Base-by-base conservation (phyloP, 306 rosid genomes). In the Vachellia pachyceras region DNA sequence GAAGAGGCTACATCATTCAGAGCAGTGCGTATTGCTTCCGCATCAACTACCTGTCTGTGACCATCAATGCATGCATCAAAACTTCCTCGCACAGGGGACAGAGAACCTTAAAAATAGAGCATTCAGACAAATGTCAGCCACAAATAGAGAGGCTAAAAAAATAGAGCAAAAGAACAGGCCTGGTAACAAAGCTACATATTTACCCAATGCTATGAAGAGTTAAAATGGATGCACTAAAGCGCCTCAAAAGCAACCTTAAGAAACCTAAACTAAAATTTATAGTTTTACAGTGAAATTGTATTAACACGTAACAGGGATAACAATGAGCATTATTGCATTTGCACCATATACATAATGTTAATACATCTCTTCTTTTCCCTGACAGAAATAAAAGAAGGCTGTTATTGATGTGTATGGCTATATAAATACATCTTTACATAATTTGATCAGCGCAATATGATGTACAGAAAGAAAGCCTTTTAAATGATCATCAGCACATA, bases 1-100 rank as follows among this genome's bases (percentile, higher is more conserved):
- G 98, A 90, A 67, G 98, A 90, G 65, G 98, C 93, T 77, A 83
- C 96, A 41, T 93, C 98, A 80, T 50, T 84, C 88, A 93, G 84
- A 52, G 99, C 99, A 78, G 85, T 86, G 78, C 93, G 84, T 84
- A 95, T 93, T 77, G 94, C 98, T 74, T 95, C 99, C 10, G 95
- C 99, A 77, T 90, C 88, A 72, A 75, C 49, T 61, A 85, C 37
- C 42, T 69, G 52, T 41, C n/a, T 10, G n/a, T 69, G 10, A 15
- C 29, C 37, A 42, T 69, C 73, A 41, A 13, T 69, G 54, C n/a
- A 78, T 55, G 89, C 86, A 77, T 92, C 97, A 77, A 92, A 93
- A 50, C 87, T 83, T 76, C 91, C 90, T 69, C 88, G 84, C 47
- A 85, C 78, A 65, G 98, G 97, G 70, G 98, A 93, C 78, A 89